phyloP scores from a whole-genome alignment of 2,329 filamentous ascomycete genomes.

The Cephalotrichum gorgonifer region DNA sequence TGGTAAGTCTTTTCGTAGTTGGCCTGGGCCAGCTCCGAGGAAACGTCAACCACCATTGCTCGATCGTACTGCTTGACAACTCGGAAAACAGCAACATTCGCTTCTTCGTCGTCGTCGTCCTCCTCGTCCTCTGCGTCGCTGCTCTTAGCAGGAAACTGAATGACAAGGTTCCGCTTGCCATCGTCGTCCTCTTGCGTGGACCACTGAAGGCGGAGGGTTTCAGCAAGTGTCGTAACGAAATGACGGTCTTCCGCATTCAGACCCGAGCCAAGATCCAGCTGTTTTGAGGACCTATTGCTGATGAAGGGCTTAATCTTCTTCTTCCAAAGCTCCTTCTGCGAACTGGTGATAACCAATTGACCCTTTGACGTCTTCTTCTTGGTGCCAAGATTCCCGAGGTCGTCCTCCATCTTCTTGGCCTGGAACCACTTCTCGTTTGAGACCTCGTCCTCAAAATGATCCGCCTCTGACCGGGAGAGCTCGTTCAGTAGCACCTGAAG shows the following conservation, averaged over 20 bases:
- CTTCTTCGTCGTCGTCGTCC: slow-evolving; percentile 57
- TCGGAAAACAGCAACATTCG: slow-evolving; percentile 73
- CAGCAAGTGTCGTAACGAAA: slow-evolving; percentile 81
- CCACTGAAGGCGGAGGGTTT: slow-evolving; percentile 47
- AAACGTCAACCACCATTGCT: slow-evolving; percentile 72
- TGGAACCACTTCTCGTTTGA: slow-evolving; percentile 87
- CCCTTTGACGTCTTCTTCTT: slow-evolving; percentile 43
- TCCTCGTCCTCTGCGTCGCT: slow-evolving; percentile 54
- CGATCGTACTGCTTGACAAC: slow-evolving; percentile 88
- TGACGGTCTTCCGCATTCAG: slow-evolving; percentile 80
- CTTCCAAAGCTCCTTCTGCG: slow-evolving; percentile 74
- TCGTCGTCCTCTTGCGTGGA: slow-evolving; percentile 46
- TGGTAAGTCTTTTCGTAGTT: slow-evolving; percentile 80
- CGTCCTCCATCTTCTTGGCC: slow-evolving; percentile 67
- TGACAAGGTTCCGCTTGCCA: slow-evolving; percentile 39
- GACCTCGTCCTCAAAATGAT: slow-evolving; percentile 87
- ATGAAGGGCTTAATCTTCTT: slow-evolving; percentile 74
- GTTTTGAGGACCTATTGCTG: slow-evolving; percentile 50
- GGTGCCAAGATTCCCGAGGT: slow-evolving; percentile 48
- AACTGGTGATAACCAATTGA: slow-evolving; percentile 63
- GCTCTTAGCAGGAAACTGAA: slow-evolving; percentile 35
- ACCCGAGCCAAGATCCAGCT: slow-evolving; percentile 62
- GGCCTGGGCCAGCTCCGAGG: slow-evolving; percentile 66
- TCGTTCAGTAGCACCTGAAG: slow-evolving; percentile 71
- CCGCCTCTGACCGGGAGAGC: slow-evolving; percentile 76